Evolutionary conservation across 441 rosid species (phyloP), one percentile per base, ranked within the genome.

Genomic region (Eutrema salsugineum): DNA sequence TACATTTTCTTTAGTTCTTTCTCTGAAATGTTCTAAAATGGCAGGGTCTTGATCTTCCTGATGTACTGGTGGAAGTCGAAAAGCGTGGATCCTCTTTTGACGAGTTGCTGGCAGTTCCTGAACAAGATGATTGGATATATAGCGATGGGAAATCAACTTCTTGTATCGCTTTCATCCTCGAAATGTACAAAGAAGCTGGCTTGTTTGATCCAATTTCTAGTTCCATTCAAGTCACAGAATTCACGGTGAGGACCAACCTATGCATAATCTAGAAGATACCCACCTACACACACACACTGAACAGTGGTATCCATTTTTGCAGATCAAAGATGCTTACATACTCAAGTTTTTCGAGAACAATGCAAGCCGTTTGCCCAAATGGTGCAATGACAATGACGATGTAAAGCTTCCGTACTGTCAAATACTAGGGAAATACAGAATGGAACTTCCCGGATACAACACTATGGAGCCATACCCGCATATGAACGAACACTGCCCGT

Each of bases 161-260:
- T 8, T 93, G 99, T 71, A 75, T 95, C 33, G 98, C 98, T 54
- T 95, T 93, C 55, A 57, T 93, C 72, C 97, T 95, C 36, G 95
- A 89, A 81, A 81, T 95, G 88, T 95, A 93, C 79, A 95, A 95
- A 82, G 98, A 86, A 76, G 99, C 91, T 44, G 98, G 99, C 12
- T 80, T 93, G 19, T 95, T 95, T 61, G 84, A 80, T 78, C 93
- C 94, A 46, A 69, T 86, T 64, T 73, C 88, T 8, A 62, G 78
- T 76, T 83, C 86, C 43, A 80, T 95, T 74, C 95, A 95, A 87
- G 98, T 89, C 78, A 93, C 99, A 0, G 98, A 95, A 73, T 93
- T 95, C 81, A 93, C 97, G 72, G 98, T 95, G 75, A 85, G 93
- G 75, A 49, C 46, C 50, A 70, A 35, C 70, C 59, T 43, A 12